These are phyloP conservation scores for Nakazawaea siamensis DNA, from an alignment of 805 yeast species.

Conservation along the genomic window DNA sequence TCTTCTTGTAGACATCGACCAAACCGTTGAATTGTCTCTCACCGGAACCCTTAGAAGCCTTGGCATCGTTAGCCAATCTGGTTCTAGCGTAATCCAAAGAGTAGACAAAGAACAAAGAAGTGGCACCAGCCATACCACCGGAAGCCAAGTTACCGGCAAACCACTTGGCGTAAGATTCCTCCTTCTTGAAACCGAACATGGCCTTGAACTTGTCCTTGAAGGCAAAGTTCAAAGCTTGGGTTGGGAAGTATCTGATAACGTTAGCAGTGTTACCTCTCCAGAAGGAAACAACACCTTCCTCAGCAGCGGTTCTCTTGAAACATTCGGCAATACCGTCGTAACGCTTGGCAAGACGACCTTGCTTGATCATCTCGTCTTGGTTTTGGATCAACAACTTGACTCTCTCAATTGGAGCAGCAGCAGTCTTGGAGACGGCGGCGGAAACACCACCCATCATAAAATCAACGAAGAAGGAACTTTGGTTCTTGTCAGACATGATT, in stretches of 20 bases:
- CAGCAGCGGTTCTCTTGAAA: constrained; percentile 89
- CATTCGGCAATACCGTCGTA: constrained; percentile 91
- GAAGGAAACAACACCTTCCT: constrained; percentile 88
- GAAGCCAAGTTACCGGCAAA: constrained; percentile 97
- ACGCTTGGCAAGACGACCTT: constrained; percentile 82
- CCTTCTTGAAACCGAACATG: constrained; percentile 95
- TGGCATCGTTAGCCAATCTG: constrained; percentile 97
- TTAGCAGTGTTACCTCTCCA: constrained; percentile 99
- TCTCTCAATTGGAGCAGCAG: constrained; percentile 97
- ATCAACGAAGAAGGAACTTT: constrained; percentile 47
- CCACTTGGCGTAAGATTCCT: constrained; percentile 88
- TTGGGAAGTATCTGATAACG: constrained; percentile 98
- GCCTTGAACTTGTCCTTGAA: constrained; percentile 96
- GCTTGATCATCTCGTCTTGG: constrained; percentile 97
- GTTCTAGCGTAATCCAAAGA: constrained; percentile 98
- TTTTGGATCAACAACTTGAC: constrained; percentile 94
- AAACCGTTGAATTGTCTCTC: constrained; percentile 97
- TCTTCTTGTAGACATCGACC: constrained; percentile 93
- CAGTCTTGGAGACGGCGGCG: constrained; percentile 97
- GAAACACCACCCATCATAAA: constrained; percentile 98
- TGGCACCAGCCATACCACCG: constrained; percentile 98
- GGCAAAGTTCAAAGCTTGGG: constrained; percentile 97
- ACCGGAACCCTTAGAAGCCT: constrained; percentile 78
- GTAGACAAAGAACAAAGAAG: constrained; percentile 87
- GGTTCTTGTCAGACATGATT: constrained; percentile 28